Evolutionary conservation across 306 rosid species (phyloP).

Genomic region (Lithocarpus polystachyus): DNA sequence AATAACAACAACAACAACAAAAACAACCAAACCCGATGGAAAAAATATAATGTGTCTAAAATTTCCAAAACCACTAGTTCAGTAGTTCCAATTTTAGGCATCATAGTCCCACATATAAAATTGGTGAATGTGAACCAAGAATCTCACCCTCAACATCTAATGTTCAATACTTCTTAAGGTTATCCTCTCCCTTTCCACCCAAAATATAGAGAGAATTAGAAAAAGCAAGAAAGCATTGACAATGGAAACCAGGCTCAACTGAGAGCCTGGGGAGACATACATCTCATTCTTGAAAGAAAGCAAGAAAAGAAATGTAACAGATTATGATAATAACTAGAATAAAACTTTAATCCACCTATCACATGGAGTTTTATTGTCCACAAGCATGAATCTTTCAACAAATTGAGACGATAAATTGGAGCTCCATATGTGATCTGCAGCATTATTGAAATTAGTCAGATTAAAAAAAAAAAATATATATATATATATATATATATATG

Average conservation of each 20-base stretch:
- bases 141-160: neutral
- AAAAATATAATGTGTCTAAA: neutral
- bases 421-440: conserved; percentile 85
- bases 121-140: neutral
- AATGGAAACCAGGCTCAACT: neutral
- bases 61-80: neutral
- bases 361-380: conserved; percentile 86
- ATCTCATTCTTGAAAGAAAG: neutral
- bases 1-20: too few species aligned
- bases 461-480: too few species aligned
- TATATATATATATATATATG: too few species aligned
- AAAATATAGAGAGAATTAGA: neutral
- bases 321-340: conserved; percentile 8
- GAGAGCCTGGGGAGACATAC: neutral
- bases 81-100: neutral
- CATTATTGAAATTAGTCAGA: conserved; percentile 24
- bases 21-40: neutral
- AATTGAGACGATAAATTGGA: conserved; percentile 58
- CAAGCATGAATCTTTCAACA: conserved; percentile 53
- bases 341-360: conserved; percentile 56
- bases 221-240: neutral
- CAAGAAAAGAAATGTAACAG: conserved; percentile 4
- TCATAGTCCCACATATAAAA: neutral
- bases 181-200: neutral
- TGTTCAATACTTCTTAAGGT: neutral